Evolutionary conservation across 495 filamentous ascomycete species (phyloP).

Genomic region (Penicillium coprophilum): DNA sequence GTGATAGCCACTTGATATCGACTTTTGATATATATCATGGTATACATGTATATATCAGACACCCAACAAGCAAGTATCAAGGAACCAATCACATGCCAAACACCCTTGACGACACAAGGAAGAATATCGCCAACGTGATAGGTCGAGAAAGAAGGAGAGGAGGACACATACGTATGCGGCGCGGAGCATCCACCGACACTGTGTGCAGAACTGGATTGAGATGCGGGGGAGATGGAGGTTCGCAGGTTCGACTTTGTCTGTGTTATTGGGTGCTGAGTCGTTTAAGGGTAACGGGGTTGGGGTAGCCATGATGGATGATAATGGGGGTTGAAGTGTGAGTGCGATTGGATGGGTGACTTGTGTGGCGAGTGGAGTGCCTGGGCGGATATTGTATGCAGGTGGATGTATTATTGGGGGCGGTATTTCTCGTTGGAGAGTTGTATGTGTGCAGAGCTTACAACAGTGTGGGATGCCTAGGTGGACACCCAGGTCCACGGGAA

Average conservation of each 20-base stretch:
- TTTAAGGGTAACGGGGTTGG: neutral
- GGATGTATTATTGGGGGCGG: too few species aligned
- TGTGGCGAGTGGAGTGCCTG: neutral
- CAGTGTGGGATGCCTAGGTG: too few species aligned
- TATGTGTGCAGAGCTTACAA: too few species aligned
- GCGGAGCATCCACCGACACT: slow-evolving; percentile 90
- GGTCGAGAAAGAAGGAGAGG: slow-evolving; percentile 11
- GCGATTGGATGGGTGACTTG: slow-evolving; percentile 22
- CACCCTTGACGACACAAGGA: too few species aligned
- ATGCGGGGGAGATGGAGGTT: slow-evolving; percentile 58
- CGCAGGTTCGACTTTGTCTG: slow-evolving; percentile 15
- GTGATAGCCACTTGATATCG: neutral
- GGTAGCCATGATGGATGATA: neutral
- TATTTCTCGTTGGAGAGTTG: too few species aligned
- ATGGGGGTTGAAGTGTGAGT: neutral
- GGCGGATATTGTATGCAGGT: neutral
- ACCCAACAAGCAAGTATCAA: too few species aligned
- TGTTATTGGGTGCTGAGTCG: slow-evolving; percentile 10
- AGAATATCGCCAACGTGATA: neutral
- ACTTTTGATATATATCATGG: neutral
- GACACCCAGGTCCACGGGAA: neutral
- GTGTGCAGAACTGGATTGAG: slow-evolving; percentile 77
- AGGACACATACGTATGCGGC: slow-evolving; percentile 68
- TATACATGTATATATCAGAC: neutral
- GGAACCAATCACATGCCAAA: neutral